Evolutionary conservation across 1,284 basidiomycete genomes (phyloP), one percentile per base, ranked within the genome.

Genomic region (Cryptococcus sp.): DNA sequence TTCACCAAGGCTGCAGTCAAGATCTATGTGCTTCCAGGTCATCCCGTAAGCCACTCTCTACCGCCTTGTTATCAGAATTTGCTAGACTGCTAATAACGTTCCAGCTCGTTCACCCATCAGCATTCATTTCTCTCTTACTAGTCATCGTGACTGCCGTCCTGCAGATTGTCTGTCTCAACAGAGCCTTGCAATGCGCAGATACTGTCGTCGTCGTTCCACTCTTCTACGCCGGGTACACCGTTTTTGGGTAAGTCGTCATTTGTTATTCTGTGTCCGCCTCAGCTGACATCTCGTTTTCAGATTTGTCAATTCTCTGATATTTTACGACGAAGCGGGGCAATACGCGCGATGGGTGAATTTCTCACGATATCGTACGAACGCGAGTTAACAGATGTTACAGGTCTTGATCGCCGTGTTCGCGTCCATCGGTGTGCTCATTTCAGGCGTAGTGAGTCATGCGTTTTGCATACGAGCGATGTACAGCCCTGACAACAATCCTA

Each of bases 91-190:
- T 46, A 54, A 54, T 20, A 19, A 41, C 26, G 8, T 40, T 34
- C 47, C 62, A 81, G 79, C 89, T 95, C 63, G 86, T 87, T 0
- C 89, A 91, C 66, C 82, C 85, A 0, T 86, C 91, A 0, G 83
- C 89, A 1, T 86, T 95, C 58, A 84, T 93, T 72, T 93, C 91
- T 0, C 86, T 96, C 63, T 79, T 93, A 39, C 79, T 94, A 23
- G 84, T 96, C 38, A 83, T 83, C 5, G 72, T 85, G 45, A 93
- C 91, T 0, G 93, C 92, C 0, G 85, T 96, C 17, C 78, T 87
- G 38, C 93, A 97, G 75, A 95, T 96, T 61, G 85, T 93, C 46
- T 94, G 91, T 73, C 81, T 96, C 39, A 94, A 95, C 74, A 86
- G 87, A 55, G 93, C 89, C 4, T 80, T 94, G 20, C 86, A 86